Evolutionary conservation across 352 stramenopile genomes (phyloP).

Genomic region (Phytophthora chlamydospora): DNA sequence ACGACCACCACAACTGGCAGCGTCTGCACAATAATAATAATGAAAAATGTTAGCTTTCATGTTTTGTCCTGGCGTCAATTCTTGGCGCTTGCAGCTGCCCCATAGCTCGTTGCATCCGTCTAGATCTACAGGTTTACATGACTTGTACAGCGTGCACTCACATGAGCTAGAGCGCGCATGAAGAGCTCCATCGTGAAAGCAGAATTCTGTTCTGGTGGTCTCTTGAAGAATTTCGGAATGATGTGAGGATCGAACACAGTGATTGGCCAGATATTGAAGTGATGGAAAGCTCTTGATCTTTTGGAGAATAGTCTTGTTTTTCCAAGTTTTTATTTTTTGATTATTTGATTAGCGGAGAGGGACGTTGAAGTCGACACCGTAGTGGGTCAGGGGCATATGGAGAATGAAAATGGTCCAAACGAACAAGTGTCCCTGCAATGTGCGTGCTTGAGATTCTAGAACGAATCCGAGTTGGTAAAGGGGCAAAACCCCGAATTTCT

Average conservation of each 20-base stretch:
- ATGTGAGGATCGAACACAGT: constrained; percentile 14
- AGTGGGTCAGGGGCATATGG: not conserved
- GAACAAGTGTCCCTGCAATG: not conserved
- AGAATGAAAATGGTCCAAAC: not conserved
- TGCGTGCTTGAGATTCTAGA: not conserved
- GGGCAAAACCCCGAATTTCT: not conserved
- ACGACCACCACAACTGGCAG: constrained; percentile 64
- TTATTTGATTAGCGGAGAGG: too few species aligned
- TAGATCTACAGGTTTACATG: not conserved
- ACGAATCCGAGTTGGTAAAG: constrained; percentile 3
- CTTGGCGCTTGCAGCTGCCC: not conserved
- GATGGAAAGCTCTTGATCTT: not conserved
- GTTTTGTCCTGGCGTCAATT: constrained; percentile 12
- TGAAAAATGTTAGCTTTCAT: constrained; percentile 2
- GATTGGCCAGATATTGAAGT: not conserved
- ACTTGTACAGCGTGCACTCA: constrained; percentile 11
- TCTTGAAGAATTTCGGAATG: constrained; percentile 20
- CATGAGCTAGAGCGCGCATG: constrained; percentile 33
- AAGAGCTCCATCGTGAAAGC: constrained; percentile 25
- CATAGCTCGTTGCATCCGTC: not conserved
- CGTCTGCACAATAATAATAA: constrained; percentile 32
- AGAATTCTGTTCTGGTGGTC: constrained; percentile 31
- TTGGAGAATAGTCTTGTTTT: not conserved
- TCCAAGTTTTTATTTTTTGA: too few species aligned
- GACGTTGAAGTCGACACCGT: not conserved